Conservation (phyloP, 331 rosid genomes). For the Quercus phellos region DNA sequence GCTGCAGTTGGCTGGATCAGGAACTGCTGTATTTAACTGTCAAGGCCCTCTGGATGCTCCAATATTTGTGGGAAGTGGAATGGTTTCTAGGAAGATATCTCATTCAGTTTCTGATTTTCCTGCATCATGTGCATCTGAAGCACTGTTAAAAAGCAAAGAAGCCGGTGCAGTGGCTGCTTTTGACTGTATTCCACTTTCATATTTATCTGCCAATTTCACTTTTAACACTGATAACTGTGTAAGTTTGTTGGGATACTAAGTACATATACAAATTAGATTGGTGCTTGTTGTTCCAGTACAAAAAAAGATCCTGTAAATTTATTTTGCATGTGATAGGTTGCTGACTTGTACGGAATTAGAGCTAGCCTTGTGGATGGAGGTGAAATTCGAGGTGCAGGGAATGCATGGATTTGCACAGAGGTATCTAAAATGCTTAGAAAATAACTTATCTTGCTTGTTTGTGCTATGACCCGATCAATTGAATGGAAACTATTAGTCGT, state of each 20-base stretch:
- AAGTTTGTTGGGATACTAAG: constrained; percentile 35
- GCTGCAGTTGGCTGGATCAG: constrained; percentile 88
- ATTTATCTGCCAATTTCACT: constrained; percentile 87
- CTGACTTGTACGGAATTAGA: constrained; percentile 86
- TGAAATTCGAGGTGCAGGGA: constrained; percentile 98
- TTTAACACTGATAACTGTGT: constrained; percentile 83
- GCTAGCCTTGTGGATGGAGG: constrained; percentile 93
- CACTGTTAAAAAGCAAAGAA: constrained; percentile 72
- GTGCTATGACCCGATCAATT: background rate
- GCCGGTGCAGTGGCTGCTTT: constrained; percentile 90
- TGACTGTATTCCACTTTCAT: constrained; percentile 84
- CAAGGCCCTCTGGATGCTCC: constrained; percentile 92
- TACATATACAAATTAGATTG: background rate
- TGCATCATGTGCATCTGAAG: constrained; percentile 69
- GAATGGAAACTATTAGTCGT: no score
- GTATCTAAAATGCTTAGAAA: constrained; percentile 34
- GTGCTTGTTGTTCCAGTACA: constrained; percentile 11
- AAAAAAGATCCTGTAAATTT: constrained; percentile 21
- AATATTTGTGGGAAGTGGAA: constrained; percentile 92
- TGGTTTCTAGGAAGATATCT: constrained; percentile 79
- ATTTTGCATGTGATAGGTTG: constrained; percentile 53
- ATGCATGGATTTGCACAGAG: constrained; percentile 97
- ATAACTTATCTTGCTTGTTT: constrained; percentile 13
- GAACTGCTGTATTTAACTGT: constrained; percentile 89
- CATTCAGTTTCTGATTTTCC: constrained; percentile 47